Conservation (phyloP, 208 protist species). For the Herpetomonas samuelpessoai region DNA sequence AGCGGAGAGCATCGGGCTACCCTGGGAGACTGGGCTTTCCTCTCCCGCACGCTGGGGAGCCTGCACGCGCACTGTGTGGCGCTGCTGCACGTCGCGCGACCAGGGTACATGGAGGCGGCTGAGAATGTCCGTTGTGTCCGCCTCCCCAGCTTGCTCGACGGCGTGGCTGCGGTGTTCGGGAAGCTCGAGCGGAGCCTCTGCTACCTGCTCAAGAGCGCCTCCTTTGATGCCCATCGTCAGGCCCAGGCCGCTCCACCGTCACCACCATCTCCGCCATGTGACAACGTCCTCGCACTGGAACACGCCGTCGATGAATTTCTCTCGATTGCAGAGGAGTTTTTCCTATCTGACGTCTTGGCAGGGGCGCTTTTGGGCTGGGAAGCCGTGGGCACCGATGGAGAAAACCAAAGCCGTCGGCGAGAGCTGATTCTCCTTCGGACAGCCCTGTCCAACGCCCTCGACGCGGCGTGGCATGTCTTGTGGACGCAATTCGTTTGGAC, state of each 20-base stretch:
- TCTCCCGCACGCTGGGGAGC: constrained; percentile 10
- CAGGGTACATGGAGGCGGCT: no score
- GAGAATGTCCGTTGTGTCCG: not conserved
- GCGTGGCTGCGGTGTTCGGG: constrained; percentile 40
- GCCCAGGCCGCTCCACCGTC: no score
- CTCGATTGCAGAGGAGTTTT: no score
- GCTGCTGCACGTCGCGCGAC: not conserved
- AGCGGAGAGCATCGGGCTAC: constrained; percentile 53
- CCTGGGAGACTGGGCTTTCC: constrained; percentile 43
- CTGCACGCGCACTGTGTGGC: not conserved
- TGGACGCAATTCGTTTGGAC: no score
- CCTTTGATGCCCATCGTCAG: constrained; percentile 37
- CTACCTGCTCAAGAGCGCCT: constrained; percentile 37
- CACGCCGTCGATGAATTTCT: not conserved
- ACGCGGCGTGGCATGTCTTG: no score
- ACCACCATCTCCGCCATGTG: no score
- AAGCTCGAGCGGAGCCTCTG: constrained; percentile 63
- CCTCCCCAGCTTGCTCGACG: constrained; percentile 24
- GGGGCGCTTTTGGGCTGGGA: no score
- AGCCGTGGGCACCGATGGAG: no score
- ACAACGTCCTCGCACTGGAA: not conserved
- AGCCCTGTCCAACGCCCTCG: no score
- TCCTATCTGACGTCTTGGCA: no score
- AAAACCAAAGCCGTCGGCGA: no score
- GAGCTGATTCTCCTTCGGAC: no score